These are phyloP conservation scores for Dissoconium aciculare DNA, from an alignment of 2,329 filamentous ascomycete genomes.

Conservation along the genomic window DNA sequence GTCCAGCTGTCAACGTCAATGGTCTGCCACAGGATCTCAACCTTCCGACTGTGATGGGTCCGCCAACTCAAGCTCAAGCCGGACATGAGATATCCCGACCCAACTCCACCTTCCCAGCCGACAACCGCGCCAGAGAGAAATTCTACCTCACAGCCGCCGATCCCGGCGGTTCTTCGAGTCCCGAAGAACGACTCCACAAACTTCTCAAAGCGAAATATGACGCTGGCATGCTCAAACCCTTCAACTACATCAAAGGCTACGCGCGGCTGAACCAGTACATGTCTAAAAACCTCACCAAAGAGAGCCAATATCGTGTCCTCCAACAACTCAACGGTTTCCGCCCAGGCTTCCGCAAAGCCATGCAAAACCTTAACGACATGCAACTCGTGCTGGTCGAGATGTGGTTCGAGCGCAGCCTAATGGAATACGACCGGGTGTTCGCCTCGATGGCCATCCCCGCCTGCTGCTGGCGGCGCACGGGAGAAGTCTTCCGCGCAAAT, in stretches of 20 bases:
- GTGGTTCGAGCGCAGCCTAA: conserved; percentile 94
- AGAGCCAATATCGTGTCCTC: conserved; percentile 79
- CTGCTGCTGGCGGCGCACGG: conserved; percentile 91
- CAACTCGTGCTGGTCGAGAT: conserved; percentile 92
- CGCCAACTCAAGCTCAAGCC: conserved; percentile 28
- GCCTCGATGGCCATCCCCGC: conserved; percentile 97
- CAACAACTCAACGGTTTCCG: conserved; percentile 84
- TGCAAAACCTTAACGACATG: conserved; percentile 81
- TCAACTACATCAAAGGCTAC: conserved; percentile 98
- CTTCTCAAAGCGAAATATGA: conserved; percentile 92
- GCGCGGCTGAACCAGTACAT: conserved; percentile 80
- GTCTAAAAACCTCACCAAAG: conserved; percentile 68
- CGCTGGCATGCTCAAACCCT: conserved; percentile 82
- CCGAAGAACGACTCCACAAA: conserved; percentile 90
- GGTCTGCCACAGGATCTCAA: conserved; percentile 21
- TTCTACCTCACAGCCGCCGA: conserved; percentile 97
- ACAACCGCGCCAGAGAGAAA: conserved; percentile 56
- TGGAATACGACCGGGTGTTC: conserved; percentile 98
- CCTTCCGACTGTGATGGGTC: conserved; percentile 16
- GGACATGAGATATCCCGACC: conserved; percentile 46
- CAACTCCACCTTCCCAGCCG: conserved; percentile 46
- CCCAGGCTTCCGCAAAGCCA: conserved; percentile 90
- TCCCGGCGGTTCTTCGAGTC: conserved; percentile 69
- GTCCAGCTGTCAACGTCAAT: conserved; percentile 6
- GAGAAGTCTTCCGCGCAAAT: conserved; percentile 93